Evolutionary conservation across 2,329 filamentous ascomycete species (phyloP).

Genomic region (Cordyceps fumosorosea): DNA sequence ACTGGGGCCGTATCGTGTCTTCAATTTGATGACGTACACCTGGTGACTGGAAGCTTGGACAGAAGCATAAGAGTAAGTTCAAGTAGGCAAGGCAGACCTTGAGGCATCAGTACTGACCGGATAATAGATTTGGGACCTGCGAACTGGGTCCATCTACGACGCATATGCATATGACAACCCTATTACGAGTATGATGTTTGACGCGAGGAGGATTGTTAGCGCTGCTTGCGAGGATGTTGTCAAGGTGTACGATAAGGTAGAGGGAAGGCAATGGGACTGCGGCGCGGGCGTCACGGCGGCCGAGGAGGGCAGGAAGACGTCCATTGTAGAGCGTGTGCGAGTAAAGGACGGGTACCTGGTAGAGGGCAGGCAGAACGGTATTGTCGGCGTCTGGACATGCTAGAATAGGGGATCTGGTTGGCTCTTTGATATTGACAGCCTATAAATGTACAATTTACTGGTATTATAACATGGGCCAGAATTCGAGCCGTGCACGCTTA

Average conservation of each 20-base stretch:
- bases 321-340: conserved; percentile 75
- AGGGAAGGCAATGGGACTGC: conserved; percentile 94
- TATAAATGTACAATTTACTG: conserved; percentile 8
- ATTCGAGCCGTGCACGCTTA: background rate
- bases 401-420: conserved; percentile 21
- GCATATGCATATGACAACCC: conserved; percentile 92
- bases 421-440: background rate
- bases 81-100: background rate
- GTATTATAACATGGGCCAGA: background rate
- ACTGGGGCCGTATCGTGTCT: conserved; percentile 90
- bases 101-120: background rate
- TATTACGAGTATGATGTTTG: conserved; percentile 96
- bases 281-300: conserved; percentile 71
- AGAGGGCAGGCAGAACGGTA: conserved; percentile 81
- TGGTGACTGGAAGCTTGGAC: conserved; percentile 89
- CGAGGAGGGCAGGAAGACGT: conserved; percentile 56
- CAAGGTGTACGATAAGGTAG: conserved; percentile 97
- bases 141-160: conserved; percentile 90
- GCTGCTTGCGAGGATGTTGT: conserved; percentile 89
- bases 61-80: conserved; percentile 82
- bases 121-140: conserved; percentile 90
- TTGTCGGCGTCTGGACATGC: conserved; percentile 87
- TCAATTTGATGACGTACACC: conserved; percentile 92
- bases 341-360: conserved; percentile 92
- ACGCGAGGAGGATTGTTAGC: conserved; percentile 78